Evolutionary conservation across 2,329 filamentous ascomycete genomes (phyloP).

Genomic region (Cladorrhinum sp.): DNA sequence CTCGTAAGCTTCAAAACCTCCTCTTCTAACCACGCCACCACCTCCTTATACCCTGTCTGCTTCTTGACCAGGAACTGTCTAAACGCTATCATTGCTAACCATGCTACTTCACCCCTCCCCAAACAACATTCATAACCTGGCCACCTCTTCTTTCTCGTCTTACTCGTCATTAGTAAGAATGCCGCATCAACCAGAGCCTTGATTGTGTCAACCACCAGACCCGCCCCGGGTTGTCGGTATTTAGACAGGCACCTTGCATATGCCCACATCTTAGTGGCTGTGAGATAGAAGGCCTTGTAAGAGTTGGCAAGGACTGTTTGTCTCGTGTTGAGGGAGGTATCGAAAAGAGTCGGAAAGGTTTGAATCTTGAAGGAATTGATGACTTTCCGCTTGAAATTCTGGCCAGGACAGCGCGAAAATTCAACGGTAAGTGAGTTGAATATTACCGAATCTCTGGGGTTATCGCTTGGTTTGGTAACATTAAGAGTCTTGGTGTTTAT

Average conservation of each 20-base stretch:
- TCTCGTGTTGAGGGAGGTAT: constrained; percentile 72
- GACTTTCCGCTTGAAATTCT: constrained; percentile 76
- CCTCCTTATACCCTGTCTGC: constrained; percentile 64
- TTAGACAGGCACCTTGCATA: constrained; percentile 58
- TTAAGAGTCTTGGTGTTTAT: constrained; percentile 75
- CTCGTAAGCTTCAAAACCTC: constrained; percentile 41
- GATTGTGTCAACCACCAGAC: constrained; percentile 59
- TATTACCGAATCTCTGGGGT: constrained; percentile 50
- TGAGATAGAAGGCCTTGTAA: constrained; percentile 70
- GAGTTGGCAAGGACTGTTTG: constrained; percentile 71
- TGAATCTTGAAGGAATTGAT: constrained; percentile 78
- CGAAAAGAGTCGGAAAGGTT: constrained; percentile 79
- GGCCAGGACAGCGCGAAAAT: constrained; percentile 66
- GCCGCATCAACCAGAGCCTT: constrained; percentile 63
- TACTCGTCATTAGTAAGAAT: constrained; percentile 60
- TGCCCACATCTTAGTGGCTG: constrained; percentile 71
- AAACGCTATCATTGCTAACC: constrained; percentile 72
- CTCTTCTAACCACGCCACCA: constrained; percentile 66
- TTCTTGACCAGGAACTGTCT: constrained; percentile 62
- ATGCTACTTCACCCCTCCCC: constrained; percentile 56
- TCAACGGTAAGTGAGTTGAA: constrained; percentile 78
- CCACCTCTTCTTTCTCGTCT: constrained; percentile 42
- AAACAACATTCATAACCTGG: constrained; percentile 58
- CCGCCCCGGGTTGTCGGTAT: constrained; percentile 52
- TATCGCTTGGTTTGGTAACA: constrained; percentile 62